Base-by-base conservation (phyloP, 495 filamentous ascomycete genomes). In the Daldinia loculata region DNA sequence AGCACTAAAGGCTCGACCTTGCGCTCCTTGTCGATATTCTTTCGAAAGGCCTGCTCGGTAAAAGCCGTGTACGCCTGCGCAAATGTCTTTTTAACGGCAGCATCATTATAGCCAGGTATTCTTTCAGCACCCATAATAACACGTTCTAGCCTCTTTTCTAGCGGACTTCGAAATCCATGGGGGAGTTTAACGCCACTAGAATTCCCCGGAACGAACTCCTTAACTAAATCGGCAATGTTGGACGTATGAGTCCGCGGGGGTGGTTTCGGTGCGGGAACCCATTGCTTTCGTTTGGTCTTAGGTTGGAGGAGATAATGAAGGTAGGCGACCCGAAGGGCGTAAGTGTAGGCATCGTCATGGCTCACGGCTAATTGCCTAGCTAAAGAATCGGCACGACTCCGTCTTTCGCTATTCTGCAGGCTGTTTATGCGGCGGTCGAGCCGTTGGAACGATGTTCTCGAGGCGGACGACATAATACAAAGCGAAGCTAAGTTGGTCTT, bases 261-360 rank as follows among this genome's bases (percentile, higher is more conserved):
- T 6, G 84, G 86, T 72, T 86, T 90, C 69, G 87, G 87, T 27
- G 87, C 85, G 14, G 88, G 81, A 55, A 92, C 88, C 87, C 92
- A 94, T 81, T 97, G 92, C 71, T 92, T 89, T 74, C 93, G 88
- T 78, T 93, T 93, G 70, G 91, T 86, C 71, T 93, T 91, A 68
- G 96, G 95, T 74, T 97, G 92, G 56, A 99, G 89, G 29, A 98
- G 90, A 79, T 99, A 94, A 81, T 92, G 83, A 32, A 99, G 91
- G 80, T 93, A 98, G 71, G 96, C 94, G 72, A 93, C 89, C 57
- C 96, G 91, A 57, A 99, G 89, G 69, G 94, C 93, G 77, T 90
- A 97, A 41, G 88, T 90, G 82, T 94, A 97, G 78, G 92, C 94
- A 81, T 97, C 92, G 69, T 93, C 84, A 75, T 84, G 83, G 74